Evolutionary conservation across 2,329 filamentous ascomycete genomes (phyloP).

Genomic region (Colletotrichum magnum): DNA sequence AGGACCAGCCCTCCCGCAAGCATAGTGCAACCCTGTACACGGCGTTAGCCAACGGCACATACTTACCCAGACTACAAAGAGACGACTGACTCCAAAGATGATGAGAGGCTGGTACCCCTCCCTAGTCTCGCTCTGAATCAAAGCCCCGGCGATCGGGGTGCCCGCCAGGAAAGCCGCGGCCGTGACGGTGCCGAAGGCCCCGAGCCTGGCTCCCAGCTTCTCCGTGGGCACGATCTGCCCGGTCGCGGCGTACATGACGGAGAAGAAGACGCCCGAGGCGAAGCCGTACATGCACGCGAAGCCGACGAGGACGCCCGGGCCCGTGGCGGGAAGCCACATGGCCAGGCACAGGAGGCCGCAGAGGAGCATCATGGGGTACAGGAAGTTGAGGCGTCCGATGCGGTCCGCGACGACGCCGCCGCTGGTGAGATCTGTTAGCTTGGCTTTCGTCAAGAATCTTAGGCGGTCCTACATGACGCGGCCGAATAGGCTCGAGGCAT

Average conservation of each 20-base stretch:
- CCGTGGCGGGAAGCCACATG: constrained; percentile 32
- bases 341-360: constrained; percentile 30
- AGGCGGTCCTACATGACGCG: constrained; percentile 50
- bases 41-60: background rate
- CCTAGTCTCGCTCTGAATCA: constrained; percentile 12
- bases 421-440: background rate
- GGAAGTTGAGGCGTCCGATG: constrained; percentile 37
- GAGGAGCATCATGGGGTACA: constrained; percentile 33
- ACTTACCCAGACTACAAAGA: background rate
- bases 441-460: background rate
- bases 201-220: constrained; percentile 9
- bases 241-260: constrained; percentile 16
- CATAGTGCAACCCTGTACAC: background rate
- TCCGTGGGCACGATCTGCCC: constrained; percentile 12
- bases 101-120: constrained; percentile 8
- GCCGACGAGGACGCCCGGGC: constrained; percentile 19
- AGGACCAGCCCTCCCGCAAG: constrained; percentile 2
- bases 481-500: constrained; percentile 60
- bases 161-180: constrained; percentile 13
- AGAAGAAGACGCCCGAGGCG: constrained; percentile 21
- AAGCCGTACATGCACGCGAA: constrained; percentile 34
- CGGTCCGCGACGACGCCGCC: constrained; percentile 34
- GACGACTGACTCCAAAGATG: constrained; percentile 11
- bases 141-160: constrained; percentile 8
- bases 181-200: constrained; percentile 15